Base-by-base conservation (phyloP, 225 moss, liverwort and hornwort species). In the Marchantia polymorpha region DNA sequence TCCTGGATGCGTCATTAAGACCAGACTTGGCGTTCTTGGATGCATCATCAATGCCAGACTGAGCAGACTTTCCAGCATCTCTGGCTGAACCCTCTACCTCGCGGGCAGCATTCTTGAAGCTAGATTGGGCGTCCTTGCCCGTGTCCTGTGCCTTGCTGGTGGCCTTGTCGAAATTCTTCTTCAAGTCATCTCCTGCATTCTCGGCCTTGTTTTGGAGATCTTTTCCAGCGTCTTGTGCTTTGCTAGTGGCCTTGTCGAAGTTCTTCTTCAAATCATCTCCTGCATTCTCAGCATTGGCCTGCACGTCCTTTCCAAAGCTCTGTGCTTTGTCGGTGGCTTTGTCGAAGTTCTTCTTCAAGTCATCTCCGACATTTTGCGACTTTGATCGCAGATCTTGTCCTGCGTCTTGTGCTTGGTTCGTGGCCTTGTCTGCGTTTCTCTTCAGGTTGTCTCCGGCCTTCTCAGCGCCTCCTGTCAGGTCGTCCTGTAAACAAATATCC, bases 31-130 rank as follows among this genome's bases (percentile, higher is more conserved):
- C 75, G 7, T 69, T 31, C 56, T 50, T 4, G 1, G 79, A 31
- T 4, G 75, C 68, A 14, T 80, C 75, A 48, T 80, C 76, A 9
- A 48, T 20, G 8, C 31, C 65, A 20, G 83, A 84, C 20, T 77
- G 29, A 0, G 83, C 75, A 23, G 29, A 47, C 20, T 55, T 6
- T 10, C 75, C 54, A 10, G n/a, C 52, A 56, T 75, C 27, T 75
- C 52, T 75, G 3, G 74, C 55, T 16, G 74, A 30, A 15, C 56
- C 53, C 12, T 56, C 74, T 7, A 58, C 25, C 26, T 75, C 27
- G 56, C 29, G 55, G 10, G 74, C 74, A 27, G n/a, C 29, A 17
- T 53, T 30, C 15, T 39, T 29, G 9, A 75, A 56, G 0, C 12
- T 29, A 10, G 74, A 75, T 52, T 75, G 14, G 3, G 74, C 74